Percentiles rank a stretch among this genome's conserved stretches.
Evolutionary conservation across 208 protist genomes (phyloP).

Genomic region (Leishmania lainsoni): DNA sequence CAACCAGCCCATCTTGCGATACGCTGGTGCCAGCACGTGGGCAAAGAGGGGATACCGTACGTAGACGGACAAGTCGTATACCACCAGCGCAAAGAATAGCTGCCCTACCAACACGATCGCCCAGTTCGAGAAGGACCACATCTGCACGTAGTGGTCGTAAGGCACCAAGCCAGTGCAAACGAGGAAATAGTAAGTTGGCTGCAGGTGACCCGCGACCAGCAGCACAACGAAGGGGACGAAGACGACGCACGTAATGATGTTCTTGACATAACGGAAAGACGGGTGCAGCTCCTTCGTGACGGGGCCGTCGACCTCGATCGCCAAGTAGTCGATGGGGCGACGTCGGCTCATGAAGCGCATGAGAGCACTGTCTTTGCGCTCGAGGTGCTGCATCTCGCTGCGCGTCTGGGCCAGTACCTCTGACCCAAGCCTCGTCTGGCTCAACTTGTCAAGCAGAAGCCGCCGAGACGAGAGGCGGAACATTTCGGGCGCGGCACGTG

Average conservation of each 20-base stretch:
- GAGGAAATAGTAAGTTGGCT: constrained; percentile 78
- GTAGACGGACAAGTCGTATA: constrained; percentile 84
- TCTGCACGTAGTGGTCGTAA: constrained; percentile 60
- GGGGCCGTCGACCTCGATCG: constrained; percentile 74
- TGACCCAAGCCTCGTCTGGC: constrained; percentile 73
- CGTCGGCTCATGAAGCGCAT: constrained; percentile 69
- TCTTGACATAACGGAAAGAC: constrained; percentile 72
- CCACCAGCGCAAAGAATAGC: constrained; percentile 54
- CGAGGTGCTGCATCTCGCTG: constrained; percentile 70
- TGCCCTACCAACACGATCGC: constrained; percentile 63
- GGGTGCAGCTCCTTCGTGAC: constrained; percentile 67
- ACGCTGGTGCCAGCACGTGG: constrained; percentile 63
- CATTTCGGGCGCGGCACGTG: constrained; percentile 25
- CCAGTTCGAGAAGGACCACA: constrained; percentile 75
- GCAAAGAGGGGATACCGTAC: constrained; percentile 79
- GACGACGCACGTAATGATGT: constrained; percentile 51
- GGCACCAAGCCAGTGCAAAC: constrained; percentile 60
- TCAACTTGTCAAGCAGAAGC: constrained; percentile 56
- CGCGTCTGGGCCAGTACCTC: constrained; percentile 78
- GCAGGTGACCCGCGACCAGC: constrained; percentile 54
- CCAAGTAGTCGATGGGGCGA: constrained; percentile 78
- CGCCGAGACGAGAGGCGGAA: constrained; percentile 39
- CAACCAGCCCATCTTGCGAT: constrained; percentile 52
- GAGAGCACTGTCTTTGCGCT: constrained; percentile 49
- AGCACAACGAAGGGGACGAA: constrained; percentile 50